Conservation (phyloP, 306 rosid species). For the Prunus dulcis region DNA sequence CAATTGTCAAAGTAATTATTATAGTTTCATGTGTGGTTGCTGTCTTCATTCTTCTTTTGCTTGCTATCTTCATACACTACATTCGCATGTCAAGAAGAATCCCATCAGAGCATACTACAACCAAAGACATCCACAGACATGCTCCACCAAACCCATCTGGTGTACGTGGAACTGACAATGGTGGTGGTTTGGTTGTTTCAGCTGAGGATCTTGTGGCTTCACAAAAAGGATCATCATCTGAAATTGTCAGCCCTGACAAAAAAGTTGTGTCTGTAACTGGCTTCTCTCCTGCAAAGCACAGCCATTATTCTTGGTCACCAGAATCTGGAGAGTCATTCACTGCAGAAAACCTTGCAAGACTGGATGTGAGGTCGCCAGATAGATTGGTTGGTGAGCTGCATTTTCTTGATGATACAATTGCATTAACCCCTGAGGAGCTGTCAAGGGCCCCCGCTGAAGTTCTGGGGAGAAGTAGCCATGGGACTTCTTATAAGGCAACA, state of each 20-base stretch:
- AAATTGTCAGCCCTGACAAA: slow-evolving; percentile 60
- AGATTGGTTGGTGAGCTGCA: slow-evolving; percentile 84
- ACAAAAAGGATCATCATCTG: slow-evolving; percentile 73
- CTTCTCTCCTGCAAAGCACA: slow-evolving; percentile 81
- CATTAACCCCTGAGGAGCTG: slow-evolving; percentile 83
- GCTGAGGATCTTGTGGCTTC: slow-evolving; percentile 79
- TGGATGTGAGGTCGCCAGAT: slow-evolving; percentile 88
- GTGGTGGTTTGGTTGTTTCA: slow-evolving; percentile 73
- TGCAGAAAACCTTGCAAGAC: slow-evolving; percentile 67
- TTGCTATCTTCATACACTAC: slow-evolving; percentile 81
- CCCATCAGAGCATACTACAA: slow-evolving; percentile 39
- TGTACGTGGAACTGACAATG: slow-evolving; percentile 39
- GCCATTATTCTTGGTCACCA: slow-evolving; percentile 90
- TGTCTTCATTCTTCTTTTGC: slow-evolving; percentile 63
- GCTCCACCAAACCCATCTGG: slow-evolving; percentile 54
- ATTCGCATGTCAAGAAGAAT: slow-evolving; percentile 61
- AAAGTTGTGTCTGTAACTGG: slow-evolving; percentile 59
- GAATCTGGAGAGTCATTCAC: slow-evolving; percentile 76
- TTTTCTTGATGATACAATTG: slow-evolving; percentile 82
- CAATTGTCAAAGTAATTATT: slow-evolving; percentile 72
- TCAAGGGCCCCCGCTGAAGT: slow-evolving; percentile 99
- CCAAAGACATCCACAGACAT: slow-evolving; percentile 41
- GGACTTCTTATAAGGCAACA: slow-evolving; percentile 93
- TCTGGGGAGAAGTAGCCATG: slow-evolving; percentile 96
- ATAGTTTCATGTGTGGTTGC: slow-evolving; percentile 84